Evolutionary conservation across 1,284 basidiomycete species (phyloP).

Genomic region (Leccinum angustisporum): DNA sequence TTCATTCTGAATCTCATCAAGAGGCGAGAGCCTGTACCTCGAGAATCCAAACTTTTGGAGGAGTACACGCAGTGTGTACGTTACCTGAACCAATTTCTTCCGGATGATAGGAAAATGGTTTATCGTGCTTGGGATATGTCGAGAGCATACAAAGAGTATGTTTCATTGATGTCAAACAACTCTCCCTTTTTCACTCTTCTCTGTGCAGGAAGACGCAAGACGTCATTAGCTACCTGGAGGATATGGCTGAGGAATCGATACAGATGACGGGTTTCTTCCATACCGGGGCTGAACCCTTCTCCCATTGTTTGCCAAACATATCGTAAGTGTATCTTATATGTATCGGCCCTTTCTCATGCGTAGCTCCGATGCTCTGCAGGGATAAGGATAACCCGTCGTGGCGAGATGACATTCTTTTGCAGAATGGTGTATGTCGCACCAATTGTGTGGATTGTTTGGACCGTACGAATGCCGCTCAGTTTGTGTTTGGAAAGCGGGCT

Average conservation of each 20-base stretch:
- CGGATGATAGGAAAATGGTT: conserved; percentile 81
- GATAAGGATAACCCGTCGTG: conserved; percentile 36
- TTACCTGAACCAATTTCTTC: conserved; percentile 96
- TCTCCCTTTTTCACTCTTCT: neutral
- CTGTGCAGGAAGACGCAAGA: conserved; percentile 83
- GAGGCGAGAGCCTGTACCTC: conserved; percentile 73
- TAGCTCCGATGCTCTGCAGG: conserved; percentile 5
- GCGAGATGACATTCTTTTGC: conserved; percentile 75
- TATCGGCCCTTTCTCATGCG: neutral
- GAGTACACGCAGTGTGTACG: conserved; percentile 92
- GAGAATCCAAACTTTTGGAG: conserved; percentile 91
- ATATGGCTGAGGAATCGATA: conserved; percentile 93
- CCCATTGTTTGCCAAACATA: conserved; percentile 55
- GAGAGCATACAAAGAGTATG: conserved; percentile 82
- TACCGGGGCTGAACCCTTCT: conserved; percentile 75
- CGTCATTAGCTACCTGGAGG: conserved; percentile 94
- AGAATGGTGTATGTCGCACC: conserved; percentile 88
- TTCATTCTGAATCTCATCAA: conserved; percentile 98
- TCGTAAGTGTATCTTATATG: conserved; percentile 36
- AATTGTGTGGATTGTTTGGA: conserved; percentile 98
- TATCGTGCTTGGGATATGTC: conserved; percentile 98
- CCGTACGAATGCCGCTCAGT: conserved; percentile 96
- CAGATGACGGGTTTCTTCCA: conserved; percentile 95
- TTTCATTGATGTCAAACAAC: conserved; percentile 2
- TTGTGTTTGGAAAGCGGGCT: conserved; percentile 95